Evolutionary conservation across 805 yeast genomes (phyloP).

Genomic region (Ogataea paradorogensis): DNA sequence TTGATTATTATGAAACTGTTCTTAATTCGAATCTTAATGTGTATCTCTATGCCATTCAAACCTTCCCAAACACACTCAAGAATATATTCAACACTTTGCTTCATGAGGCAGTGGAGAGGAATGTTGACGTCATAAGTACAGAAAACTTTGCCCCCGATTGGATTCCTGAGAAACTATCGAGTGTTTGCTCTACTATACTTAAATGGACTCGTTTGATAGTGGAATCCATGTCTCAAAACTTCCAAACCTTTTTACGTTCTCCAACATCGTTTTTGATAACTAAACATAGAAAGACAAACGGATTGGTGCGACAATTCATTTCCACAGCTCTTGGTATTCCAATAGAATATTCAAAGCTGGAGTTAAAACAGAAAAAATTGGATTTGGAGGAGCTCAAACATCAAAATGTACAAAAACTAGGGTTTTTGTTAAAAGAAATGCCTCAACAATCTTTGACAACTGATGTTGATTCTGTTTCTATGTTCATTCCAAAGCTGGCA

Average conservation of each 20-base stretch:
- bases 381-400: constrained; percentile 23
- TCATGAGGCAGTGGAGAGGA: constrained; percentile 26
- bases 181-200: constrained; percentile 7
- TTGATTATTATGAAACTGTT: constrained; percentile 46
- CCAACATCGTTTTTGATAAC: constrained; percentile 29
- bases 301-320: constrained; percentile 21
- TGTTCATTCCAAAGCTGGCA: constrained; percentile 1
- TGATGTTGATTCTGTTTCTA: background rate
- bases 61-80: constrained; percentile 30
- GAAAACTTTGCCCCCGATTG: constrained; percentile 24
- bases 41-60: constrained; percentile 40
- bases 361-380: constrained; percentile 26
- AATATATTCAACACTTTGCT: constrained; percentile 19
- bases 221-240: constrained; percentile 15
- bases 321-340: constrained; percentile 37
- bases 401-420: constrained; percentile 35
- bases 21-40: constrained; percentile 33
- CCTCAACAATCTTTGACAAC: constrained; percentile 25
- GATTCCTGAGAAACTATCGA: constrained; percentile 19
- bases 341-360: constrained; percentile 31
- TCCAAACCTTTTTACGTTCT: constrained; percentile 16
- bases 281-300: constrained; percentile 17
- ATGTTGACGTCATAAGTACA: constrained; percentile 15
- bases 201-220: constrained; percentile 18
- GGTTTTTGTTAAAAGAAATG: constrained; percentile 33